phyloP scores from a whole-genome alignment of 2,329 filamentous ascomycete genomes.

The Venturia oleaginea region DNA sequence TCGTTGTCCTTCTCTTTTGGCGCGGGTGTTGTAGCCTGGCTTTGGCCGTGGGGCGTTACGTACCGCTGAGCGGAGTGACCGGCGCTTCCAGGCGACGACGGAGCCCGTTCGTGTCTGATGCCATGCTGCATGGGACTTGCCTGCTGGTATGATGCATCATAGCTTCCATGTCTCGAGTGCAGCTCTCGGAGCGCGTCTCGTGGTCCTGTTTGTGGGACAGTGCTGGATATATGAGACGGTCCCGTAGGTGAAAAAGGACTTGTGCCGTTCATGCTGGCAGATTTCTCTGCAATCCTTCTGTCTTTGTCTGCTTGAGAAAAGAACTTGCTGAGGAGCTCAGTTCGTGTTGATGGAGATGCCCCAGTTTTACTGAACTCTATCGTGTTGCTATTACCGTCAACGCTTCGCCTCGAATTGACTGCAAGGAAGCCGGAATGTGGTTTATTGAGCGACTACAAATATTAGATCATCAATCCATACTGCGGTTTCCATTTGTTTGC shows the following conservation, averaged over 20 bases:
- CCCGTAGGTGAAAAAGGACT: background rate
- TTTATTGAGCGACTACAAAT: background rate
- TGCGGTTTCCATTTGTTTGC: too few relatives aligned
- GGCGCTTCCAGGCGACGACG: background rate
- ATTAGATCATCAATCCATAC: background rate
- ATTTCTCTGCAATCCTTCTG: slow-evolving; percentile 6
- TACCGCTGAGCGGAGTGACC: slow-evolving; percentile 23
- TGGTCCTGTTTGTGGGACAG: background rate
- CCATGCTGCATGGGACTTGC: background rate
- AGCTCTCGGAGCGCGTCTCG: background rate
- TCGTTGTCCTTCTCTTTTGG: slow-evolving; percentile 45
- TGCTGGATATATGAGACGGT: background rate
- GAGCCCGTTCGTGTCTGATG: background rate
- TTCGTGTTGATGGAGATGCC: slow-evolving; percentile 46
- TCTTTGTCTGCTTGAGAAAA: slow-evolving; percentile 33
- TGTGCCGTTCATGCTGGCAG: background rate
- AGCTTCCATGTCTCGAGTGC: background rate
- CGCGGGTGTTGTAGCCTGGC: slow-evolving; percentile 27
- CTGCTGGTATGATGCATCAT: background rate
- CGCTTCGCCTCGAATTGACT: slow-evolving; percentile 42
- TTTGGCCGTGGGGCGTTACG: slow-evolving; percentile 40
- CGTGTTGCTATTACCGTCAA: slow-evolving; percentile 27
- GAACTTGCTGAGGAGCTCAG: slow-evolving; percentile 55
- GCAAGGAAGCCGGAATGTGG: slow-evolving; percentile 44
- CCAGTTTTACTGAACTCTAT: slow-evolving; percentile 31